phyloP scores from a whole-genome alignment of 169 alveolate genomes.

The Plasmodium coatneyi region DNA sequence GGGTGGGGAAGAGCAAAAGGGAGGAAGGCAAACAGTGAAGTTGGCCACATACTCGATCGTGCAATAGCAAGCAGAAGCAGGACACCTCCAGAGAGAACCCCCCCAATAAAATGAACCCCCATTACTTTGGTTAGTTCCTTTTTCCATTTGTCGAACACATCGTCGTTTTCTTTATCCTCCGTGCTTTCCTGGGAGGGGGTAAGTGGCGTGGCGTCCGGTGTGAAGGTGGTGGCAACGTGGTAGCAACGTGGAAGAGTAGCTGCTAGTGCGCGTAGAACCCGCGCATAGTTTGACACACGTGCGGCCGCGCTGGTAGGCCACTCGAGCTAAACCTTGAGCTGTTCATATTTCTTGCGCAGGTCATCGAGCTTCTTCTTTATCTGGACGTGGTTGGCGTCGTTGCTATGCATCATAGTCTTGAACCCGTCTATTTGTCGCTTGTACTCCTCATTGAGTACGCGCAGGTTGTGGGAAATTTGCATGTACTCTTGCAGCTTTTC shows the following conservation, averaged over 20 bases:
- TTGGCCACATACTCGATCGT: neutral
- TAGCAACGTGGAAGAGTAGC: neutral
- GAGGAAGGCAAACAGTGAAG: neutral
- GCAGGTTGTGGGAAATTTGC: conserved; percentile 4
- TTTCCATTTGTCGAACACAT: conserved; percentile 26
- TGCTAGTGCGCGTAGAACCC: neutral
- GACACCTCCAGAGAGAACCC: neutral
- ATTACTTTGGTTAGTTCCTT: conserved; percentile 31
- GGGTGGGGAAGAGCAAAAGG: neutral
- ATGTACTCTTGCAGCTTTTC: conserved; percentile 16
- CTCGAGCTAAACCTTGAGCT: conserved; percentile 12
- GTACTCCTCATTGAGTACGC: conserved; percentile 15
- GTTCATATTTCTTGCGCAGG: conserved; percentile 25
- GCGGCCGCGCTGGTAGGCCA: neutral
- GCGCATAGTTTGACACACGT: neutral
- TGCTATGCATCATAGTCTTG: conserved; percentile 22
- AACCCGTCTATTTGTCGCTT: conserved; percentile 21
- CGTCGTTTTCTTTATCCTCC: conserved; percentile 44
- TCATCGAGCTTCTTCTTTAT: conserved; percentile 28
- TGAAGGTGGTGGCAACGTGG: neutral
- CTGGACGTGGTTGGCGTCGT: conserved; percentile 24
- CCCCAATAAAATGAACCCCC: neutral
- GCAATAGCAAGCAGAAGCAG: neutral
- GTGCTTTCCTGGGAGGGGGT: conserved; percentile 6
- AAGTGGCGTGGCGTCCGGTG: neutral